phyloP scores from a whole-genome alignment of 2,329 filamentous ascomycete species.

The Fusarium foetens region DNA sequence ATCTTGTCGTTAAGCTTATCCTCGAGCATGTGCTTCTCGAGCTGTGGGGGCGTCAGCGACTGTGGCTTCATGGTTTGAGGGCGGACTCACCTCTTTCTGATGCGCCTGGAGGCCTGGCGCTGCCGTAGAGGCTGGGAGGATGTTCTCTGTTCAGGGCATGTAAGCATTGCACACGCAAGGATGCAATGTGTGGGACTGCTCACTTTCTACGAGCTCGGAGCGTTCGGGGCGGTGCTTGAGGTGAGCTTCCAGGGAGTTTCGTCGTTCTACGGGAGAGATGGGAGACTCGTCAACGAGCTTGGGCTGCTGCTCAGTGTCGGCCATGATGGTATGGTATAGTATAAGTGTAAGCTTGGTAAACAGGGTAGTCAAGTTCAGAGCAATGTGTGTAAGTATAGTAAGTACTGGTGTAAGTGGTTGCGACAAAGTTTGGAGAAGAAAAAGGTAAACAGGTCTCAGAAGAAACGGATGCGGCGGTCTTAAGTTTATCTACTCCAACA shows the following conservation, averaged over 20 bases:
- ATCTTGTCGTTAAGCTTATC: slow-evolving; percentile 91
- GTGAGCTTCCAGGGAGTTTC: slow-evolving; percentile 78
- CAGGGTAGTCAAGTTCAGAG: background rate
- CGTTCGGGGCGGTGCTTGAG: slow-evolving; percentile 78
- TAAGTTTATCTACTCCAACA: slow-evolving; percentile 36
- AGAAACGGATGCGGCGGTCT: slow-evolving; percentile 32
- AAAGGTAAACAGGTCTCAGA: slow-evolving; percentile 24
- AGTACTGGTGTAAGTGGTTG: slow-evolving; percentile 15
- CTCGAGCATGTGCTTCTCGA: slow-evolving; percentile 87
- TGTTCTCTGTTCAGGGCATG: slow-evolving; percentile 71
- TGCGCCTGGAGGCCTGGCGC: slow-evolving; percentile 83
- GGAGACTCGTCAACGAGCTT: slow-evolving; percentile 60
- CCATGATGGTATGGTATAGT: slow-evolving; percentile 34
- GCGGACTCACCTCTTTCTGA: slow-evolving; percentile 72
- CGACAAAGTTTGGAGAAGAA: slow-evolving; percentile 9
- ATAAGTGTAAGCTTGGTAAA: background rate
- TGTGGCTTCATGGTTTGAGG: background rate
- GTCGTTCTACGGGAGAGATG: slow-evolving; percentile 64
- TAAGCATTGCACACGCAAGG: slow-evolving; percentile 46
- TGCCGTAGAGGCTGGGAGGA: slow-evolving; percentile 80
- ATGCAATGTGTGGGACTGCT: slow-evolving; percentile 47
- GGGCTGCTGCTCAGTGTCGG: slow-evolving; percentile 39
- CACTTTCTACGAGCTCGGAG: slow-evolving; percentile 82
- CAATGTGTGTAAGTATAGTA: background rate
- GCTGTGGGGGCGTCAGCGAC: slow-evolving; percentile 50